These are phyloP conservation scores for Grosmannia clavigera DNA, from an alignment of 2,329 filamentous ascomycete species.

Conservation along the genomic window DNA sequence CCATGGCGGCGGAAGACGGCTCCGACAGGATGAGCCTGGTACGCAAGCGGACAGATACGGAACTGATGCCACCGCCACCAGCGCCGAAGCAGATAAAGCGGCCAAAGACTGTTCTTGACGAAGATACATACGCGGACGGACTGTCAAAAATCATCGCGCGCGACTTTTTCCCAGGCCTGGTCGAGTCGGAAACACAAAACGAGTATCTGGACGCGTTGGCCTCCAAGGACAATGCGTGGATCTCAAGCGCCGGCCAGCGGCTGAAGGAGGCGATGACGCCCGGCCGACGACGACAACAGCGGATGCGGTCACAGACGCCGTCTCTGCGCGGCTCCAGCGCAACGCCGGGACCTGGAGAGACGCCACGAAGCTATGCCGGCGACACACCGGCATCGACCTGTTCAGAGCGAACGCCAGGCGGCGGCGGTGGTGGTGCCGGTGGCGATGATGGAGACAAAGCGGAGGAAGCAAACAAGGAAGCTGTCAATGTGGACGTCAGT, in stretches of 20 bases:
- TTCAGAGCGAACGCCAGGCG: conserved; percentile 1
- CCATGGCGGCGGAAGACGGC: conserved; percentile 6
- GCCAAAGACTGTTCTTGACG: conserved; percentile 76
- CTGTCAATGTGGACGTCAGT: conserved; percentile 65
- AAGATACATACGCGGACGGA: conserved; percentile 84
- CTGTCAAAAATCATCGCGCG: conserved; percentile 90
- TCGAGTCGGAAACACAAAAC: conserved; percentile 75
- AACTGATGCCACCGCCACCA: conserved; percentile 81
- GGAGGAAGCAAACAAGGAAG: conserved; percentile 24
- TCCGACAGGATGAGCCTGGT: conserved; percentile 45
- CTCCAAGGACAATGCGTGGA: conserved; percentile 76
- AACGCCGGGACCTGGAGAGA: conserved; percentile 23
- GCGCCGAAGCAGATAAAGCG: conserved; percentile 81
- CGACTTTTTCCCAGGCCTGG: conserved; percentile 89
- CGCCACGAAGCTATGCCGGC: conserved; percentile 54
- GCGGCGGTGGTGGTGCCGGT: not conserved
- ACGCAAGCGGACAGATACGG: conserved; percentile 54
- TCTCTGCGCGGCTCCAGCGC: not conserved
- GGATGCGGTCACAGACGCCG: not conserved
- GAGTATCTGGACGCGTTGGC: conserved; percentile 89
- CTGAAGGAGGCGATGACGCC: conserved; percentile 75
- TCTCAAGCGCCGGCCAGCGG: conserved; percentile 62
- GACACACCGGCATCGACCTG: conserved; percentile 58
- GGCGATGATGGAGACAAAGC: not conserved
- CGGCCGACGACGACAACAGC: conserved; percentile 28